Evolutionary conservation across 176 grass and related monocot species (phyloP).

Genomic region (Oryza glaberrima): DNA sequence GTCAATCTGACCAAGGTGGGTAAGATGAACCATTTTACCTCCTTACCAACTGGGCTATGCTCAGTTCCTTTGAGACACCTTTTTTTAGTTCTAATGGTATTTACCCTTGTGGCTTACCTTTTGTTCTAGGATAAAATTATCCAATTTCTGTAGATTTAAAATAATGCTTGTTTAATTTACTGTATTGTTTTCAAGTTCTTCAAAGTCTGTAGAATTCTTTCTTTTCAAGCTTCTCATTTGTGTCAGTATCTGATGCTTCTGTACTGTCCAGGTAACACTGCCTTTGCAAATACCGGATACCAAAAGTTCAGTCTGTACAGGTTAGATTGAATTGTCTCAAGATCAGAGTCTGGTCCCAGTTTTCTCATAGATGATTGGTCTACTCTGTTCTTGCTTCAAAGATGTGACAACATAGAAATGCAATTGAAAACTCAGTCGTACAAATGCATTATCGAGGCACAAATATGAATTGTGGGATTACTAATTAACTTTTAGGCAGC

Average conservation of each 20-base stretch:
- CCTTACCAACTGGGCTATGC: background rate
- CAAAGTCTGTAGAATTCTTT: constrained; percentile 2
- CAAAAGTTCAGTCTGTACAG: constrained; percentile 34
- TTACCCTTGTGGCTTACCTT: background rate
- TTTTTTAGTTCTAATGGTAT: background rate
- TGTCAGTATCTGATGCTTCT: constrained; percentile 25
- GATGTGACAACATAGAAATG: constrained; percentile 2
- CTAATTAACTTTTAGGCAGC: constrained; percentile 4
- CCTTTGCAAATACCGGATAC: constrained; percentile 53
- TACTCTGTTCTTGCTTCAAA: constrained; percentile 10
- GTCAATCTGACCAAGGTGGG: background rate
- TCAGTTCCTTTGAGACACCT: background rate
- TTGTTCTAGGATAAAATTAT: background rate
- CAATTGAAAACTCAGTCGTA: constrained; percentile 9
- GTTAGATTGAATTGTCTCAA: constrained; percentile 39
- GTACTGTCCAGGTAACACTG: constrained; percentile 46
- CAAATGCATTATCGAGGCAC: background rate
- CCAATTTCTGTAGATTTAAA: background rate
- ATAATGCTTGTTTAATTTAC: background rate
- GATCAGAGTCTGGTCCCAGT: constrained; percentile 16
- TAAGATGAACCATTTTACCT: background rate
- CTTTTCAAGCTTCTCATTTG: background rate
- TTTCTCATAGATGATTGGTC: background rate
- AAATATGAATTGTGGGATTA: constrained; percentile 16
- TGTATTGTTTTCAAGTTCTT: constrained; percentile 20